Conservation (phyloP, 306 rosid species). For the Vigna angularis region DNA sequence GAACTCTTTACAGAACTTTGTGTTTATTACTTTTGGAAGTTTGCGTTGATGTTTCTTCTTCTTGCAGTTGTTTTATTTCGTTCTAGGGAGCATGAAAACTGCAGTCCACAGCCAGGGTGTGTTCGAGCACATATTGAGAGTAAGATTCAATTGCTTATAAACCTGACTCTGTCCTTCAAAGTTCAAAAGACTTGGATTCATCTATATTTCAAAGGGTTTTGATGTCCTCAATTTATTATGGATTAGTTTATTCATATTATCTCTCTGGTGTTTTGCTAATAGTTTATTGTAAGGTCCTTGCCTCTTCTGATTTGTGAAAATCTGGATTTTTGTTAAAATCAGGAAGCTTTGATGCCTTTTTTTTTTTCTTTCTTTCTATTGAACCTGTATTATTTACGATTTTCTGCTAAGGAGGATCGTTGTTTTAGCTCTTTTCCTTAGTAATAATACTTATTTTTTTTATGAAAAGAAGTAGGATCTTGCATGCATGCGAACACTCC, state of each 20-base stretch:
- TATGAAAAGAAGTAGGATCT: conserved; percentile 4
- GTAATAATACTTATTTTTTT: not conserved
- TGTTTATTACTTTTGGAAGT: conserved; percentile 33
- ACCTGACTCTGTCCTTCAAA: no score
- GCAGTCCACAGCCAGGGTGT: conserved; percentile 94
- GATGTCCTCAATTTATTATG: conserved; percentile 26
- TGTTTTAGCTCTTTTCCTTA: conserved; percentile 2
- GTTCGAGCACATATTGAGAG: conserved; percentile 99
- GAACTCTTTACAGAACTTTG: not conserved
- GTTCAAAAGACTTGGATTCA: no score
- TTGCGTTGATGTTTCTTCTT: conserved; percentile 44
- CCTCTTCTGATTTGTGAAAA: not conserved
- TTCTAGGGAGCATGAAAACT: conserved; percentile 93
- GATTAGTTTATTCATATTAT: conserved; percentile 27
- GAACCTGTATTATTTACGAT: not conserved
- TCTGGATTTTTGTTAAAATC: not conserved
- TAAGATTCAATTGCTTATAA: conserved; percentile 49
- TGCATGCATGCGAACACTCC: conserved; percentile 12
- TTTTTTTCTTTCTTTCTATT: not conserved
- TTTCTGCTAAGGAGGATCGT: conserved; percentile 17
- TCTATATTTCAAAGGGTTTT: no score
- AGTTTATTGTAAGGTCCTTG: conserved; percentile 22
- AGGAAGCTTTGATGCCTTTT: conserved; percentile 1
- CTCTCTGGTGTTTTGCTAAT: conserved; percentile 29
- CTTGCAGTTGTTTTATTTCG: conserved; percentile 92